Base-by-base conservation (phyloP, 768 basidiomycete genomes). In the Trametes cinnabarina region DNA sequence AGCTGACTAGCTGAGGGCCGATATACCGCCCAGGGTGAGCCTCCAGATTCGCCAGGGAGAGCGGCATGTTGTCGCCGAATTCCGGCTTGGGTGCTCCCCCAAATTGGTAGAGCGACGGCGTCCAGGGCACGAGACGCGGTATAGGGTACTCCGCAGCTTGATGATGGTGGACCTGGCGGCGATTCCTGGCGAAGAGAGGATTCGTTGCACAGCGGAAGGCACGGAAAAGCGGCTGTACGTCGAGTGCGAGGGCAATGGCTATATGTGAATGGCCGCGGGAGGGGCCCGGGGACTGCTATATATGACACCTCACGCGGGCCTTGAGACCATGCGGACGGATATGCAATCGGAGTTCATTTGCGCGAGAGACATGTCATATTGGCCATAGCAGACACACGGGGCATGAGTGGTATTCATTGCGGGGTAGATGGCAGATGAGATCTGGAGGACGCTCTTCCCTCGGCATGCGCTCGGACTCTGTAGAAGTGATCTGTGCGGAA, bases 1-100 rank as follows among this genome's bases (percentile, higher is more conserved):
- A 22, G 2, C 51, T 52, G 2, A 65, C 62, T 14, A 65, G 55
- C 20, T 44, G 41, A 4, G 69, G 64, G 2, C 65, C 69, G 14
- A 70, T 55, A 42, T 68, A 70, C n/a, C 37, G n/a, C 47, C 9
- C 61, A 1, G 61, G 65, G 44, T 66, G 65, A 4, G 55, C 50
- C 47, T 63, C 46, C 44, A 64, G 40, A 19, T 40, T 52, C 17
- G 50, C 41, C 23, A 63, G 51, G 28, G 60, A 55, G 56, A 60
- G 55, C 49, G 63, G 63, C 63, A 64, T 64, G 5, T 8, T 39
- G 10, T 39, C 11, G 9, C n/a, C n/a, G n/a, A n/a, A n/a, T n/a
- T n/a, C n/a, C n/a, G n/a, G n/a, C n/a, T n/a, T n/a, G n/a, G n/a
- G n/a, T n/a, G n/a, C n/a, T n/a, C n/a, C n/a, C n/a, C n/a, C n/a